These are phyloP conservation scores for Chlorella sp. DNA, from an alignment of 139 green algal species.

Conservation along the genomic window DNA sequence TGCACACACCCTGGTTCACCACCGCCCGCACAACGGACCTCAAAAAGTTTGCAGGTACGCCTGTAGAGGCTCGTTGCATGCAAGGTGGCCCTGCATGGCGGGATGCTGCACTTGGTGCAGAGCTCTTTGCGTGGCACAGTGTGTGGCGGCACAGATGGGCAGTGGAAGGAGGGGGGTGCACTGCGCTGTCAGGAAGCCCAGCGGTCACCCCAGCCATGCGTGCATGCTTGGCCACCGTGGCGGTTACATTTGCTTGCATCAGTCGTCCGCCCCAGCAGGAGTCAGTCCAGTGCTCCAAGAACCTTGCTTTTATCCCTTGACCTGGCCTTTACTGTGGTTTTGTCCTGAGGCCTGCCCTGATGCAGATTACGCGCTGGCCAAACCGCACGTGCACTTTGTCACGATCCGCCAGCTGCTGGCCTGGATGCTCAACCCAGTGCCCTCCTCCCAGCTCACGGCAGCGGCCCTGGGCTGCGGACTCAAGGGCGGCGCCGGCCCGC, in stretches of 20 bases:
- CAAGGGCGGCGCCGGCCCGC: not conserved
- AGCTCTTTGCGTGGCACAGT: not conserved
- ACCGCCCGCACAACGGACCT: not conserved
- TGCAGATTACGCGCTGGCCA: not conserved
- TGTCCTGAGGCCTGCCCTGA: not conserved
- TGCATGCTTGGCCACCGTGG: no score
- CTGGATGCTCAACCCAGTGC: conserved; percentile 13
- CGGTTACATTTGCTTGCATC: no score
- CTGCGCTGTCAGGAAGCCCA: no score
- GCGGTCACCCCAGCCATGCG: no score
- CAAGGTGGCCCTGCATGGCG: not conserved
- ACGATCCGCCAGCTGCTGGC: conserved; percentile 5
- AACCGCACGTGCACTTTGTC: not conserved
- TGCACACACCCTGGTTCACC: not conserved
- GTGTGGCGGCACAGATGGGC: no score
- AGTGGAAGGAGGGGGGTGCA: no score
- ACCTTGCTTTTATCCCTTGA: not conserved
- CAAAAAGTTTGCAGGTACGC: conserved; percentile 18
- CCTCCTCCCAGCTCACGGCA: not conserved
- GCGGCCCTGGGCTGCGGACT: not conserved
- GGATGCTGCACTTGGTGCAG: not conserved
- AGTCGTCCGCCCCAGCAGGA: no score
- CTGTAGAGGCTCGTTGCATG: not conserved
- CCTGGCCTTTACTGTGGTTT: not conserved
- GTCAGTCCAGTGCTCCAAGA: no score